Conservation (phyloP, 345 rosid genomes). For the Gynandropsis gynandra region DNA sequence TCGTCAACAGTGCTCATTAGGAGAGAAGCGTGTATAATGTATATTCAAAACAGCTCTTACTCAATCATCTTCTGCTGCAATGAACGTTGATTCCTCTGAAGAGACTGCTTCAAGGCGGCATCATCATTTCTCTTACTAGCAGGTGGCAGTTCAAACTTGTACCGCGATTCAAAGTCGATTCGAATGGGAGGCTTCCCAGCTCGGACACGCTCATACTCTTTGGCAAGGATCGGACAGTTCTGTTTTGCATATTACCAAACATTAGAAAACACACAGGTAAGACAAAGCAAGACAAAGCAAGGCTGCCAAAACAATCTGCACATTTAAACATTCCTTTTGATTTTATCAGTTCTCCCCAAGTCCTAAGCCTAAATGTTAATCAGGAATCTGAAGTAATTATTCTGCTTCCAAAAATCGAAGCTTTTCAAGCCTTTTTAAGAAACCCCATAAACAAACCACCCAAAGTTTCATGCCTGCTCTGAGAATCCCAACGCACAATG, state of each 20-base stretch:
- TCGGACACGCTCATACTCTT: constrained; percentile 87
- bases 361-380: too few species aligned
- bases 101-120: constrained; percentile 75
- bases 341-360: too few species aligned
- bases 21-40: neutral
- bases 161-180: constrained; percentile 62
- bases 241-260: constrained; percentile 27
- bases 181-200: constrained; percentile 83
- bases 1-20: neutral
- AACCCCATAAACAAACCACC: neutral
- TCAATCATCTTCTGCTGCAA: constrained; percentile 71
- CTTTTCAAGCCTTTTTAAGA: neutral
- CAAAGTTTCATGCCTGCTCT: neutral
- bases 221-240: constrained; percentile 78
- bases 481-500: constrained; percentile 1
- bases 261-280: too few species aligned
- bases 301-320: constrained; percentile 6
- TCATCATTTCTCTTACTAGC: constrained; percentile 67
- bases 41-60: constrained; percentile 31
- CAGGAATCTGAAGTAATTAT: too few species aligned
- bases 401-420: too few species aligned
- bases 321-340: neutral
- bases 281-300: constrained; percentile 1
- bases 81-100: constrained; percentile 76
- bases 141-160: constrained; percentile 61